A percentile compares a stretch with the other conserved stretches of the same genome.
Conservation (phyloP, 2,329 filamentous ascomycete genomes). For the Alternaria sp. region DNA sequence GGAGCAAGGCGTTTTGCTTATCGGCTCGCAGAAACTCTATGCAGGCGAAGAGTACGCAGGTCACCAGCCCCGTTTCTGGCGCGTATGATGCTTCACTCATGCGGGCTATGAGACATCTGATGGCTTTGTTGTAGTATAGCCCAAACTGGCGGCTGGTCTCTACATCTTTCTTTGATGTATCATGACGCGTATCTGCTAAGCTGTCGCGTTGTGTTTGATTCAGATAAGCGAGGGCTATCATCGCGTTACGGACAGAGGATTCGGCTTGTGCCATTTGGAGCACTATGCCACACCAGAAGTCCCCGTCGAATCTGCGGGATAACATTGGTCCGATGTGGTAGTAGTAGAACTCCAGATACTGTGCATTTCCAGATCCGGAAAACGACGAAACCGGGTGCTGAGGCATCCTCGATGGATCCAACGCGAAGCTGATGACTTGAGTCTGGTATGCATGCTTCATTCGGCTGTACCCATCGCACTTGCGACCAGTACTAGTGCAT, state of each 20-base stretch:
- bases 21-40: constrained; percentile 54
- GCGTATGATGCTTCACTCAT: constrained; percentile 38
- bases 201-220: constrained; percentile 24
- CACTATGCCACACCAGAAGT: constrained; percentile 27
- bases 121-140: constrained; percentile 10
- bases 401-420: neutral
- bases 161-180: neutral
- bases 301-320: constrained; percentile 30
- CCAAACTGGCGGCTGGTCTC: constrained; percentile 33
- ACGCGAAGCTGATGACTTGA: too few species aligned
- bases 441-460: neutral
- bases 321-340: constrained; percentile 48
- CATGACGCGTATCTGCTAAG: constrained; percentile 7
- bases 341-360: constrained; percentile 53
- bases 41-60: constrained; percentile 54
- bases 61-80: constrained; percentile 48
- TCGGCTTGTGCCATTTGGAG: constrained; percentile 53
- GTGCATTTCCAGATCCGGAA: constrained; percentile 17
- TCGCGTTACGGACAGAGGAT: constrained; percentile 51
- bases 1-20: constrained; percentile 48
- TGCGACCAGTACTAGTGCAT: neutral
- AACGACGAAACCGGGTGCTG: neutral
- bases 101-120: constrained; percentile 34
- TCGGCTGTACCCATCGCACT: neutral
- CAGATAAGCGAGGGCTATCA: constrained; percentile 49